Evolutionary conservation across 371 early-diverging fungal genomes (phyloP).

Genomic region (Mucor plumbeus): DNA sequence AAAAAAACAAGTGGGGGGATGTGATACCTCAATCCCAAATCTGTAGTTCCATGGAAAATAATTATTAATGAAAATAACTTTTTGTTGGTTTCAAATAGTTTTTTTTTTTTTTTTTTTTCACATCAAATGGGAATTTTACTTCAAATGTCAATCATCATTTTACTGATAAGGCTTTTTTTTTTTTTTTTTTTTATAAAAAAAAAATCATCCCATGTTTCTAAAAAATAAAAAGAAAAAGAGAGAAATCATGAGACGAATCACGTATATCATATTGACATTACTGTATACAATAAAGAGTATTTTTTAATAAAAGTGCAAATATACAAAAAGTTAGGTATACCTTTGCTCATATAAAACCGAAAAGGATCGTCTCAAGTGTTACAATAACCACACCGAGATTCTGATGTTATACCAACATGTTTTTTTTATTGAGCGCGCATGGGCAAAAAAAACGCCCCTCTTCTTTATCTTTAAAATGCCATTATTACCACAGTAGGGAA

Average conservation of each 20-base stretch:
- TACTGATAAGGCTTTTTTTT: background rate
- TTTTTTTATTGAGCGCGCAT: background rate
- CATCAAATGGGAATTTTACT: background rate
- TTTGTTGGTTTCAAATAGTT: background rate
- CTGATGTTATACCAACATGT: background rate
- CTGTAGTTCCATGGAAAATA: background rate
- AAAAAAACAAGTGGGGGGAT: background rate
- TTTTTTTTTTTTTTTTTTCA: background rate
- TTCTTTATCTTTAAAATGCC: slow-evolving; percentile 7
- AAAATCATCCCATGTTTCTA: slow-evolving; percentile 10
- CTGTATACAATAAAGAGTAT: no score
- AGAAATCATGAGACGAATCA: no score
- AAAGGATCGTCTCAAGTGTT: slow-evolving; percentile 5
- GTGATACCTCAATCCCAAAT: slow-evolving; percentile 21
- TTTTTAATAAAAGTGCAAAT: background rate
- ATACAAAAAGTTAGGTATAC: background rate
- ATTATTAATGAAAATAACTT: no score
- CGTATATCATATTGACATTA: no score
- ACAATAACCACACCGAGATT: background rate
- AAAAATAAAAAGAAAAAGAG: no score
- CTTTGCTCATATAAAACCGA: slow-evolving; percentile 1
- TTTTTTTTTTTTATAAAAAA: background rate
- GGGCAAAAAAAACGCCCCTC: background rate
- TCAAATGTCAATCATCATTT: background rate
- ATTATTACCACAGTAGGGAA: slow-evolving; percentile 30